phyloP scores from a whole-genome alignment of 1,139 yeast genomes.

The Magnusiomyces ingens region DNA sequence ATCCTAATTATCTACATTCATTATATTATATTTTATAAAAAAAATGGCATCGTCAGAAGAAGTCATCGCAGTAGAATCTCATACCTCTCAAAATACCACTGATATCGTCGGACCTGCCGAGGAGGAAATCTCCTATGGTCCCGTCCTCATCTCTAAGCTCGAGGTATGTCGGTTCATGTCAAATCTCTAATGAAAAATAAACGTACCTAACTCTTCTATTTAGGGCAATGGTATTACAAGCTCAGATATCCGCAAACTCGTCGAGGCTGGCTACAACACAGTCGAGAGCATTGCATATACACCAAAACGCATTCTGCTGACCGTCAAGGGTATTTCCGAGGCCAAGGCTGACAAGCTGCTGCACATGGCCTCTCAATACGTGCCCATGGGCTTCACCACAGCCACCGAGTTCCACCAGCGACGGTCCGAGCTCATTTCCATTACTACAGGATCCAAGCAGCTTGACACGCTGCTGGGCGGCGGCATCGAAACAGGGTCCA shows the following conservation, averaged over 20 bases:
- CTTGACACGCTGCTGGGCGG: constrained; percentile 92
- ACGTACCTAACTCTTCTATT: constrained; percentile 11
- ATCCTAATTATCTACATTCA: background rate
- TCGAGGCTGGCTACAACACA: constrained; percentile 80
- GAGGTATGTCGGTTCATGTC: constrained; percentile 27
- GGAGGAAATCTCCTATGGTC: constrained; percentile 42
- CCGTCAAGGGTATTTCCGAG: constrained; percentile 89
- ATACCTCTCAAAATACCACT: constrained; percentile 3
- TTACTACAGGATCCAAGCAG: constrained; percentile 93
- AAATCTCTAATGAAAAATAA: background rate
- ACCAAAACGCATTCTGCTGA: constrained; percentile 67
- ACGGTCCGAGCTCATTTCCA: constrained; percentile 81
- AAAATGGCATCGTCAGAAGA: background rate
- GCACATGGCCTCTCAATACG: constrained; percentile 76
- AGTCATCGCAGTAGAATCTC: background rate
- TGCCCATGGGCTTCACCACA: constrained; percentile 96
- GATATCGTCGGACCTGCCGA: constrained; percentile 5
- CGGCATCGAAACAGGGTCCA: constrained; percentile 95
- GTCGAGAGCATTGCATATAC: constrained; percentile 91
- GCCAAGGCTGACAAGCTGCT: constrained; percentile 87
- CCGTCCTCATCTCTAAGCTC: constrained; percentile 39
- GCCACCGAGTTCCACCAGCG: constrained; percentile 92
- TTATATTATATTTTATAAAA: background rate
- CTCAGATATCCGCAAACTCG: constrained; percentile 71
- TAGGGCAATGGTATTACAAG: constrained; percentile 83